Evolutionary conservation across 805 yeast species (phyloP), one percentile per base, ranked within the genome.

Genomic region (Kuraishia capsulata): DNA sequence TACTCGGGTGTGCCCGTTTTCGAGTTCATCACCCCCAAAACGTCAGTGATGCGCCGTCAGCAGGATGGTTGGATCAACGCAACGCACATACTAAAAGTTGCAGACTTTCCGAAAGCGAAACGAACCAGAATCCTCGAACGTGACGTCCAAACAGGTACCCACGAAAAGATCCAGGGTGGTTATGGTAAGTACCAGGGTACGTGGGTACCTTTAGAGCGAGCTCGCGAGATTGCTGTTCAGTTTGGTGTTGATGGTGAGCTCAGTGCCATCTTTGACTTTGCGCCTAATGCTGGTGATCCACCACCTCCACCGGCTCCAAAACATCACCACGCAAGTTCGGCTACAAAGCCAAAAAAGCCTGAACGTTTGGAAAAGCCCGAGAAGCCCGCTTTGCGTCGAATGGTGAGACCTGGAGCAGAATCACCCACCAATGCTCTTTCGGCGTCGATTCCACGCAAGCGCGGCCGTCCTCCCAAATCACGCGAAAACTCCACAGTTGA

Each of bases 161-260:
- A 89, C 56, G 96, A 89, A 52, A 90, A 90, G 57, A 87, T 89
- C 18, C 97, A 89, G 59, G 97, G 97, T 44, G 97, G 97, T 2
- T 89, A 88, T 56, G 97, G 97, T 39, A 81, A 89, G 53, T 90
- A 88, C 59, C 97, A 90, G 59, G 97, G 96, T 14, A 89, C 97
- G 2, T 89, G 96, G 96, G 89, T 89, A 6, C 97, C 97, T 0
- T 60, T 85, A 44, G 76, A 70, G 5, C 75, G 84, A 36, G 97
- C 96, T 1, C 60, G 65, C 20, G 74, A 71, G 44, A 71, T 86
- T 40, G 86, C 90, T 1, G 64, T 65, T 36, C 77, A 76, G 48
- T 77, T 76, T 47, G 78, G 71, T 1, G 94, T 84, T 4, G 64
- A 67, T 43, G 81, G 73, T 3, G 64, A 71, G 13, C 65, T 90